Conservation (phyloP, 805 yeast species). For the Candida patagonica region DNA sequence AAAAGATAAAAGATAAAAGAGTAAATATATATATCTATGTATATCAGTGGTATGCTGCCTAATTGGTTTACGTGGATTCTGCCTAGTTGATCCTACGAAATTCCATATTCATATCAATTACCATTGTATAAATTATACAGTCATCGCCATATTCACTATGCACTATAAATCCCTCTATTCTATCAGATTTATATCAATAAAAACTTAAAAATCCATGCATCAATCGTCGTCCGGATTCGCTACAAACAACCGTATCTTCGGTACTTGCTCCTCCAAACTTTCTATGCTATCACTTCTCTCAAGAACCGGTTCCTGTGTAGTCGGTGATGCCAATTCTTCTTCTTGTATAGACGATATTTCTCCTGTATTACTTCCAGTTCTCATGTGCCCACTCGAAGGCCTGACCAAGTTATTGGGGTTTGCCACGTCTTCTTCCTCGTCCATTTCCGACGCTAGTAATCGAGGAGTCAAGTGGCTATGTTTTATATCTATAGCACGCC, state of each 20-base stretch:
- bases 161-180: no score
- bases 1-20: background rate
- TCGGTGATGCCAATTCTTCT: no score
- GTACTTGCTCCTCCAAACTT: conserved; percentile 26
- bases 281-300: conserved; percentile 17
- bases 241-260: conserved; percentile 29
- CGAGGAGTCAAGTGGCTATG: conserved; percentile 42
- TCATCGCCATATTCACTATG: background rate
- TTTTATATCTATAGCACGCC: conserved; percentile 30
- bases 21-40: no score
- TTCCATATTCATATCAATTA: no score
- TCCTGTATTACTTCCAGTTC: background rate
- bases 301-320: conserved; percentile 4
- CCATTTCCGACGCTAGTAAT: conserved; percentile 66
- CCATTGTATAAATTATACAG: background rate
- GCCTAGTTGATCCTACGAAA: no score
- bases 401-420: no score
- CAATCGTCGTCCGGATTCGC: conserved; percentile 31
- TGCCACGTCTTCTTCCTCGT: conserved; percentile 41
- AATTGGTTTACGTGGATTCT: no score
- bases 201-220: no score
- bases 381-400: background rate
- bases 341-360: no score
- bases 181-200: no score
- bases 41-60: no score